Conservation (phyloP, 176 grass and related monocot species). For the Zizania latifolia region DNA sequence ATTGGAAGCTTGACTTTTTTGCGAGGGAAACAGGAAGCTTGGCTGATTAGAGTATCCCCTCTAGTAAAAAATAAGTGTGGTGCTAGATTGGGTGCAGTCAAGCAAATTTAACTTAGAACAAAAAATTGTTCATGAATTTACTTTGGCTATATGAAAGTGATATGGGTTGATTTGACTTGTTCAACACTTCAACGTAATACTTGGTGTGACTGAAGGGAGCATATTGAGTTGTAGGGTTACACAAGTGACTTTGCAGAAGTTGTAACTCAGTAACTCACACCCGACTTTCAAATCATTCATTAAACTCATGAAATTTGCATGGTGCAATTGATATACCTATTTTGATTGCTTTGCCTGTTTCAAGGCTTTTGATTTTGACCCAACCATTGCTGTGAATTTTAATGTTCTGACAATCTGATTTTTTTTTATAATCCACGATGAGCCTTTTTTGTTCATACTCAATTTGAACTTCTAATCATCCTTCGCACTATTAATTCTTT, state of each 20-base stretch:
- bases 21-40: slow-evolving; percentile 14
- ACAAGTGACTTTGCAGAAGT: background rate
- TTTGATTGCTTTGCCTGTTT: background rate
- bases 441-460: background rate
- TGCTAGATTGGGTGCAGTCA: background rate
- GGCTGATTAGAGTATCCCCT: background rate
- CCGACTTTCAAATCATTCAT: background rate
- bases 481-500: background rate
- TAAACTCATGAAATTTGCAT: background rate
- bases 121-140: background rate
- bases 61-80: background rate
- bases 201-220: no score
- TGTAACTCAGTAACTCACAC: slow-evolving; percentile 10
- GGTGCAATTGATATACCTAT: background rate
- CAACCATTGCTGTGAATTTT: background rate
- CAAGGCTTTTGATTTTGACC: background rate
- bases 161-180: no score
- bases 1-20: no score
- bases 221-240: background rate
- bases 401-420: background rate
- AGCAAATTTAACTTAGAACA: background rate
- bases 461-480: background rate
- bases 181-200: no score
- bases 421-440: background rate
- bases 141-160: background rate